Base-by-base conservation (phyloP, 768 basidiomycete genomes). In the Gloeophyllum trabeum region DNA sequence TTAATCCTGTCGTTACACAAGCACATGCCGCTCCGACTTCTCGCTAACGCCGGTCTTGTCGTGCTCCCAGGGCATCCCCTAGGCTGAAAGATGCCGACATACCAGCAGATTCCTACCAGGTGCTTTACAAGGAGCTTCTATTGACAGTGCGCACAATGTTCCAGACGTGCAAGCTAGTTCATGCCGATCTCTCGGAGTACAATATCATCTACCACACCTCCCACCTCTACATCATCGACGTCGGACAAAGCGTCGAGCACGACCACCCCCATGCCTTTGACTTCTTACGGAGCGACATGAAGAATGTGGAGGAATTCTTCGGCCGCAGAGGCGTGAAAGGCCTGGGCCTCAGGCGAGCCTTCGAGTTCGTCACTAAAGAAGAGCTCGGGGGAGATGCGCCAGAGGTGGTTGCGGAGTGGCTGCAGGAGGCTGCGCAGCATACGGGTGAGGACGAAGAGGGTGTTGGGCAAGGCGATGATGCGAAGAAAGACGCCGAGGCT, bases 161-260 rank as follows among this genome's bases (percentile, higher is more conserved):
- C 60, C 83, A 90, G 50, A 70, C 70, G 32, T 98, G 96, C 74
- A 83, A 79, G 44, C 79, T 99, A 44, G 94, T 99, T 0, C 96
- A 99, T 54, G 96, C 94, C 39, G 96, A 99, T 69, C 72, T 99
- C 41, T 92, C 88, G 42, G 96, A 99, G 59, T 99, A 99, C 73
- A 99, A 99, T 58, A 80, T 99, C 52, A 73, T 99, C 55, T 94
- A 79, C 54, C 85, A 90, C 61, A 65, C 76, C 38, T 69, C 62
- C 1, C 88, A 90, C 53, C 71, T 96, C 14, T 91, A 76, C 61
- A 82, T 98, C 52, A 98, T 99, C 63, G 96, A 99, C 59, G 96
- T 99, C 45, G 96, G 93, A 1, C 96, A 99, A 58, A 93, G 90
- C 48, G 93, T 99, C 25, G 96, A 99, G 53, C 93, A 97, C 55